Percentiles rank a stretch among this genome's conserved stretches.
Evolutionary conservation across 352 stramenopile species (phyloP).

Genomic region (Phytopythium oedochilum): DNA sequence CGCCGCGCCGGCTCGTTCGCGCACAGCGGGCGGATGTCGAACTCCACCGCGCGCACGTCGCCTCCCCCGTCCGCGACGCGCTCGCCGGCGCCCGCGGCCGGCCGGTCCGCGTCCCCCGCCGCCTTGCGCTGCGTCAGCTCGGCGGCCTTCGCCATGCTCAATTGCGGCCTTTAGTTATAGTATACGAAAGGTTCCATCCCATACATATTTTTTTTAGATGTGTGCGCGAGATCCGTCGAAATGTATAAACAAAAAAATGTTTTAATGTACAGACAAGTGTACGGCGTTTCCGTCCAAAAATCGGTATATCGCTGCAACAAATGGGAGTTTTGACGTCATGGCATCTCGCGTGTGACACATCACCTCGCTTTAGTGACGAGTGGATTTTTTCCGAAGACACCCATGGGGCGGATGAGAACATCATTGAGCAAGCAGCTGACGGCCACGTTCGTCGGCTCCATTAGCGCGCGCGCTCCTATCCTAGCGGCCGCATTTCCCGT

Average conservation of each 20-base stretch:
- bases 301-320: no score
- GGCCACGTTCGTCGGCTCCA: neutral
- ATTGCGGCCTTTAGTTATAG: no score
- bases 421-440: no score
- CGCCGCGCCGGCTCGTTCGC: constrained; percentile 35
- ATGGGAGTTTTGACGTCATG: no score
- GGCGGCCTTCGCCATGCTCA: constrained; percentile 13
- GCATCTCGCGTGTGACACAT: no score
- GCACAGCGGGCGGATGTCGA: constrained; percentile 54
- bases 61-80: constrained; percentile 8
- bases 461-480: no score
- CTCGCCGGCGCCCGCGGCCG: neutral
- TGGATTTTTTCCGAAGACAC: constrained; percentile 3
- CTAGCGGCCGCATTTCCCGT: neutral
- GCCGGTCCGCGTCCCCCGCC: constrained; percentile 4
- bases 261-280: no score
- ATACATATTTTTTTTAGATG: no score
- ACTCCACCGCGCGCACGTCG: constrained; percentile 45
- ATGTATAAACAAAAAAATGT: no score
- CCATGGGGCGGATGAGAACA: neutral
- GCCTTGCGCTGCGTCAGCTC: constrained; percentile 59
- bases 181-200: no score
- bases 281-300: no score
- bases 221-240: no score
- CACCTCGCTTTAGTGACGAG: neutral